These are phyloP conservation scores for Vararia minispora DNA, from an alignment of 768 basidiomycete genomes.

Conservation along the genomic window DNA sequence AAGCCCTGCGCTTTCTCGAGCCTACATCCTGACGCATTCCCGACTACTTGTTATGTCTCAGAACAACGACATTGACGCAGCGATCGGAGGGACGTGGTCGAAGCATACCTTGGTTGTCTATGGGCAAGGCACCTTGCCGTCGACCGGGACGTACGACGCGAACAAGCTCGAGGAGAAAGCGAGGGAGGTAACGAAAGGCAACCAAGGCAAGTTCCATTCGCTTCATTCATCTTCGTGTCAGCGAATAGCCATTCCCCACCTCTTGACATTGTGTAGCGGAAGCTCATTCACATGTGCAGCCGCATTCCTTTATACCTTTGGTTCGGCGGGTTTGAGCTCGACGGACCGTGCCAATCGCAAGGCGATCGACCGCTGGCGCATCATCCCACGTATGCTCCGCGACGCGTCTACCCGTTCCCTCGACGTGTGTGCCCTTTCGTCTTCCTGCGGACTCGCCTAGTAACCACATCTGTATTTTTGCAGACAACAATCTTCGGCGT, in stretches of 20 bases:
- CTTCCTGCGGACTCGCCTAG: background rate
- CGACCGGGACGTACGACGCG: constrained; percentile 46
- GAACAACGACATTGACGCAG: too few relatives aligned
- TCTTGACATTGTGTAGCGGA: too few relatives aligned
- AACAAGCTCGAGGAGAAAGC: constrained; percentile 60
- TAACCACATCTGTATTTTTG: background rate
- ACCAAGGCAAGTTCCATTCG: constrained; percentile 30
- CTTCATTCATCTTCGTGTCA: background rate
- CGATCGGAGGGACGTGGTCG: too few relatives aligned
- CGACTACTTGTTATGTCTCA: too few relatives aligned
- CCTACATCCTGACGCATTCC: too few relatives aligned
- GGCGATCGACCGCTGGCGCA: constrained; percentile 55
- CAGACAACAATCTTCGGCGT: constrained; percentile 67
- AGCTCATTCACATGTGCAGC: constrained; percentile 22
- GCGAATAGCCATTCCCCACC: too few relatives aligned
- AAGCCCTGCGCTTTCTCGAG: too few relatives aligned
- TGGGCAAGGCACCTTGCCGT: background rate
- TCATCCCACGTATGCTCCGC: constrained; percentile 75
- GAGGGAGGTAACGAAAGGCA: constrained; percentile 46
- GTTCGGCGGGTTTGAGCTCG: constrained; percentile 60
- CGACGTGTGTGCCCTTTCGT: constrained; percentile 32
- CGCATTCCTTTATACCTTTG: constrained; percentile 67
- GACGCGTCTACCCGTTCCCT: constrained; percentile 45
- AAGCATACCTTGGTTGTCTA: constrained; percentile 1
- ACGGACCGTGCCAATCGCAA: constrained; percentile 59